A percentile compares a stretch with the other conserved stretches of the same genome.
phyloP scores from a whole-genome alignment of 371 early-diverging fungal species.

The Syncephalis fuscata region DNA sequence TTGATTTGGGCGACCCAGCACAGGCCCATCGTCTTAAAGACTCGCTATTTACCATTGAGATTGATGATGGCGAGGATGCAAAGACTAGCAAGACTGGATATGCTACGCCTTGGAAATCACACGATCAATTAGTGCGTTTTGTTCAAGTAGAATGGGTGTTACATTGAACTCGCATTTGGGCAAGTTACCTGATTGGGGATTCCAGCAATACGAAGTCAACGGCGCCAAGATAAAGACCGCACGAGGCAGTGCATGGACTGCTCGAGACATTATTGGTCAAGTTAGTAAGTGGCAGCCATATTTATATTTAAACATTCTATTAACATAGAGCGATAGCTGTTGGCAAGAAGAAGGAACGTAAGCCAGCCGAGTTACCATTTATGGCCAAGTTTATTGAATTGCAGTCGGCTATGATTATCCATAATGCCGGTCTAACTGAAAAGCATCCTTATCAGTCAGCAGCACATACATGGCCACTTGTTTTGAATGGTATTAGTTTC shows the following conservation, averaged over 20 bases:
- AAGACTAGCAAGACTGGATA: too few relatives aligned
- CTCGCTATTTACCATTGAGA: conserved; percentile 42
- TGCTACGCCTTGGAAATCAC: conserved; percentile 23
- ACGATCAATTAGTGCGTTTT: conserved; percentile 38
- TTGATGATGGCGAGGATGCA: conserved; percentile 23
- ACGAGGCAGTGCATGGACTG: conserved; percentile 61
- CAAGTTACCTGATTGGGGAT: conserved; percentile 91
- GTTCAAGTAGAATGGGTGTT: conserved; percentile 62
- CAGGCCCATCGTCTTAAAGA: conserved; percentile 23
- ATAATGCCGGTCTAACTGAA: conserved; percentile 78
- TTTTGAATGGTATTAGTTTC: conserved; percentile 81
- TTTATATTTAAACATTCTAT: too few relatives aligned
- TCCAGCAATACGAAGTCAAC: conserved; percentile 86
- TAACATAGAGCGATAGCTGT: conserved; percentile 9
- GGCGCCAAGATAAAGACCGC: conserved; percentile 80
- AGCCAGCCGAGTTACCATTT: conserved; percentile 21
- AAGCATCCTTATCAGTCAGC: conserved; percentile 84
- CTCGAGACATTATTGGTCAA: conserved; percentile 26
- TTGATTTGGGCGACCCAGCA: conserved; percentile 19
- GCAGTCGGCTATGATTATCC: conserved; percentile 75
- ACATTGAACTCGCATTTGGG: conserved; percentile 60
- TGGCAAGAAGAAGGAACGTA: conserved; percentile 15
- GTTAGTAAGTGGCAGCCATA: too few relatives aligned
- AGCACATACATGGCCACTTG: conserved; percentile 81
- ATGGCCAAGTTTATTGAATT: conserved; percentile 87